Conservation (phyloP, 2,329 filamentous ascomycete genomes). For the Alternaria solani region DNA sequence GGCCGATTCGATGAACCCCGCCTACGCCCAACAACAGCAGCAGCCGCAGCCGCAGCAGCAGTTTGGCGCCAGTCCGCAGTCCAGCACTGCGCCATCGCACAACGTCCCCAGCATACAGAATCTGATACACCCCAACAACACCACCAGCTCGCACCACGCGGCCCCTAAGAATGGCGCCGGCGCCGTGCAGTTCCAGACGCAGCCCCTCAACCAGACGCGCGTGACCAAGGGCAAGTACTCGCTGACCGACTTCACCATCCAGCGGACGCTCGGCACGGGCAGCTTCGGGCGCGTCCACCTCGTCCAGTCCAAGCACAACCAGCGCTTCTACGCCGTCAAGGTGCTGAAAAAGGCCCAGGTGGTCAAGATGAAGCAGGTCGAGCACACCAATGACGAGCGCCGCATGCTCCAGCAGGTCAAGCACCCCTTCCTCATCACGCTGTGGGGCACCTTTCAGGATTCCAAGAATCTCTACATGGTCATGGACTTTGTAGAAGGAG, state of each 20-base stretch:
- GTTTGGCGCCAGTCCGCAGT: slow-evolving; percentile 40
- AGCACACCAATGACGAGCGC: slow-evolving; percentile 98
- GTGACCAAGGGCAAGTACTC: slow-evolving; percentile 98
- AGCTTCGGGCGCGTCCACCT: slow-evolving; percentile 97
- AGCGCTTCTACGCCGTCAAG: slow-evolving; percentile 97
- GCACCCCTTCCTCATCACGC: slow-evolving; percentile 94
- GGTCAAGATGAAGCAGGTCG: slow-evolving; percentile 99
- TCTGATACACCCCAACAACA: slow-evolving; percentile 72
- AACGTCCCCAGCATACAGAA: slow-evolving; percentile 84
- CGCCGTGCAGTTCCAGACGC: slow-evolving; percentile 49
- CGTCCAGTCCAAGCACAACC: slow-evolving; percentile 97
- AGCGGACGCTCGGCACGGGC: slow-evolving; percentile 92
- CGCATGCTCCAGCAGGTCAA: slow-evolving; percentile 96
- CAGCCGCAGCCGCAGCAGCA: slow-evolving; percentile 29
- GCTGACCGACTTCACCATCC: slow-evolving; percentile 85
- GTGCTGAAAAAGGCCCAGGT: slow-evolving; percentile 98
- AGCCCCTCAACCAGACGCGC: slow-evolving; percentile 57
- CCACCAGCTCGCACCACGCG: slow-evolving; percentile 29
- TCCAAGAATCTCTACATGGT: slow-evolving; percentile 98
- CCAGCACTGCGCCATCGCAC: slow-evolving; percentile 58
- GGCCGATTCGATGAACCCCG: slow-evolving; percentile 53
- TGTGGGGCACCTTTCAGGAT: slow-evolving; percentile 99
- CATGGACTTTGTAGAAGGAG: slow-evolving; percentile 99
- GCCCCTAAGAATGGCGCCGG: slow-evolving; percentile 45
- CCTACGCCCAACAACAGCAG: slow-evolving; percentile 33